Evolutionary conservation across 352 stramenopile species (phyloP), one percentile per base, ranked within the genome.

Genomic region (Nothophytophthora sp.): DNA sequence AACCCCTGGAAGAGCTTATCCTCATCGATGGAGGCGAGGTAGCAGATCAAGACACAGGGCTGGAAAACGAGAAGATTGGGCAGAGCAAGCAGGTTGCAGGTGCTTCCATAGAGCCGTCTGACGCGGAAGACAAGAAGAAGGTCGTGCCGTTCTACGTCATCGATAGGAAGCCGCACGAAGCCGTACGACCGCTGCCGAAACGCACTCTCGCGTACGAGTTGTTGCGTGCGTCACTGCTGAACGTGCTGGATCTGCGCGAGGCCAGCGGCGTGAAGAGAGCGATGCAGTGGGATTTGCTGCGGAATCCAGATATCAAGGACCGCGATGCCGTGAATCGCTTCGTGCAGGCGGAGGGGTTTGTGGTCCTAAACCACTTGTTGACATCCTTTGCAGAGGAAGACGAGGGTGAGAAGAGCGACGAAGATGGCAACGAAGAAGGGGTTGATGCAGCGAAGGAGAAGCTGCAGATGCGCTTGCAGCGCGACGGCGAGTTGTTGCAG

Each of bases 271-370:
- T 69, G 30, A 86, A 81, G 49, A 73, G 60, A 28, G 42, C 65
- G 22, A 54, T 87, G 27, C 76, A 88, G 20, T 81, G 79, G 28
- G 74, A 82, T 28, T 54, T 88, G 24, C 60, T 91, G n/a, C 41
- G 51, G 7, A 89, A 91, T 35, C 40, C 59, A 7, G 75, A 86
- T 42, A 73, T 86, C 28, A 77, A 76, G 53, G 71, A 84, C 44
- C 76, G 75, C 15, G 81, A 86, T 35, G 74, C 81, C 4, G 65
- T 89, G 30, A 66, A 72, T 34, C 74, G 81, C 23, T 91, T 91
- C 35, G 63, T 84, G 18, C 63, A 87, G 4, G 66, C 67, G 19
- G 70, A 75, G 8, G 81, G 81, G 5, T 60, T 91, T 34, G 36
- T 72, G 13, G 76, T 86, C 39, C 41, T 91, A 6, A 86, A 87